Evolutionary conservation across 139 green algal species (phyloP).

Genomic region (Ulvella scutata): DNA sequence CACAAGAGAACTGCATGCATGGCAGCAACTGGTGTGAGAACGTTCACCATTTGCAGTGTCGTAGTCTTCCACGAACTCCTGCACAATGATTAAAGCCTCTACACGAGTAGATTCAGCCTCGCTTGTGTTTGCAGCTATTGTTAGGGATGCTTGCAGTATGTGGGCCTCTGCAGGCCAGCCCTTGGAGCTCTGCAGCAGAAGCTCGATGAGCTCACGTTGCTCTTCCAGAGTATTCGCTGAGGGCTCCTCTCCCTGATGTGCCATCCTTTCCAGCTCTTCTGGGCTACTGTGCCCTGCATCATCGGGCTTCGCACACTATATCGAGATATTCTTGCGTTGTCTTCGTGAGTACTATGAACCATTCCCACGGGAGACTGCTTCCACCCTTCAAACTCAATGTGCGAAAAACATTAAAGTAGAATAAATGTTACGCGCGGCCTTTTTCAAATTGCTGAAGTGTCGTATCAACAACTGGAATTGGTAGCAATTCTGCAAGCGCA

Average conservation of each 20-base stretch:
- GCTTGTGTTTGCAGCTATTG: neutral
- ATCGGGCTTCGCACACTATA: too few species aligned
- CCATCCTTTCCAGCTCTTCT: neutral
- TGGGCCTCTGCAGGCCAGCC: neutral
- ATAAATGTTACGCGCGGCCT: too few species aligned
- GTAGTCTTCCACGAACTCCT: conserved; percentile 56
- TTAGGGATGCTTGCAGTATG: neutral
- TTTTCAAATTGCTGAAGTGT: too few species aligned
- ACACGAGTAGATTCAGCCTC: neutral
- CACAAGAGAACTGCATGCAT: neutral
- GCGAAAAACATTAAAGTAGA: too few species aligned
- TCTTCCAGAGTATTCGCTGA: neutral
- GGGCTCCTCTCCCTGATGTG: neutral
- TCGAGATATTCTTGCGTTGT: too few species aligned
- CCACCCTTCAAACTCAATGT: too few species aligned
- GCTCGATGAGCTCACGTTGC: neutral
- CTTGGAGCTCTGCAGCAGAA: neutral
- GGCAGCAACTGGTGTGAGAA: neutral
- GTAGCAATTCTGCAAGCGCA: too few species aligned
- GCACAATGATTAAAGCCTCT: conserved; percentile 35
- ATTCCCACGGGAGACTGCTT: too few species aligned
- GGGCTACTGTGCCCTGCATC: neutral
- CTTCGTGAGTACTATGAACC: too few species aligned
- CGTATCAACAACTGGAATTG: too few species aligned
- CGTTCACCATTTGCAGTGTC: conserved; percentile 69